Base-by-base conservation (phyloP, 306 rosid species). In the Datisca glomerata region DNA sequence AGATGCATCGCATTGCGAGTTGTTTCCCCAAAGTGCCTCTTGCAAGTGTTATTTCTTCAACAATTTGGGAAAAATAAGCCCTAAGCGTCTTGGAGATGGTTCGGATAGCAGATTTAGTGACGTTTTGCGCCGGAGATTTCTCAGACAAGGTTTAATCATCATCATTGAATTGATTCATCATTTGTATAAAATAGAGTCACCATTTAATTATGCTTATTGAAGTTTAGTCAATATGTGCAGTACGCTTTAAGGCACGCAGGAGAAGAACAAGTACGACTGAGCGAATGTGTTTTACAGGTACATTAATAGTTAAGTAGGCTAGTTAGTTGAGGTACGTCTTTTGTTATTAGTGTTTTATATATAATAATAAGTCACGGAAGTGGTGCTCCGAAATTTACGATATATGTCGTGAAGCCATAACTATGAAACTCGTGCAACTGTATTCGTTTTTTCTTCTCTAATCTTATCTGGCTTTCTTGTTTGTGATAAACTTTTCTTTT, bases 21-120 rank as follows among this genome's bases (percentile, higher is more conserved):
- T 80, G 32, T 75, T 80, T 47, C 81, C 93, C 0, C 75, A 61
- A 41, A 83, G 51, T 44, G 75, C 93, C 23, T 57, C 94, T 41
- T 89, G 97, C 81, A 89, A 77, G 72, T 89, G 97, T 31, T 83
- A 77, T 61, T 89, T 83, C 86, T 83, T 74, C 27, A 78, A 75
- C 17, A 63, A 66, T 50, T 57, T 70, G 69, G 84, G 84, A 55
- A 62, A 69, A 50, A 48, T 50, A 21, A 77, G 62, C 58, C 53
- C 83, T 50, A 56, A 53, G 45, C 45, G 27, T 6, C 34, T 55
- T 21, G 67, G 43, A 52, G 76, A 66, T 42, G 61, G 58, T 53
- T 67, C 64, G 14, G 47, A 70, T 34, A 56, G 46, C 53, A 68
- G 83, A 66, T 89, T 83, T 76, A 70, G 71, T 17, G 97, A 83